phyloP scores from a whole-genome alignment of 192 early-diverging fungal species.

The Coemansia sp. region DNA sequence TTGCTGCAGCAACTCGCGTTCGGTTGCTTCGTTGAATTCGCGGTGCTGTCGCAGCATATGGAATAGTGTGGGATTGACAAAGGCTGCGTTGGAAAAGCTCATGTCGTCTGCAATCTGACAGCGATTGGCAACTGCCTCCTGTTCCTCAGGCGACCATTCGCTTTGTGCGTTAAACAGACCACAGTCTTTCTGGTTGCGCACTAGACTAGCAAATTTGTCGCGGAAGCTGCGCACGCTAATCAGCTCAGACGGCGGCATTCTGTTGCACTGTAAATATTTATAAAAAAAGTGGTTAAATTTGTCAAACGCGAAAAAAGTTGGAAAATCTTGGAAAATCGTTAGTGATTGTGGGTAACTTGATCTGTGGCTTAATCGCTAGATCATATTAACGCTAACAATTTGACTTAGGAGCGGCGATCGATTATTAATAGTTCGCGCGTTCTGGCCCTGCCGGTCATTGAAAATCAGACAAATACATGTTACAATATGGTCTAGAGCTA shows the following conservation, averaged over 20 bases:
- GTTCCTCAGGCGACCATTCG: slow-evolving; percentile 38
- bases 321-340: not conserved
- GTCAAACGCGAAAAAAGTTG: slow-evolving; percentile 9
- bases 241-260: slow-evolving; percentile 51
- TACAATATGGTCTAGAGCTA: slow-evolving; percentile 1
- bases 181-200: slow-evolving; percentile 44
- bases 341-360: not conserved
- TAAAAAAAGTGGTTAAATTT: slow-evolving; percentile 5
- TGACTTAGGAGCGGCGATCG: not conserved
- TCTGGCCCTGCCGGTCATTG: slow-evolving; percentile 5
- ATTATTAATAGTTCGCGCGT: not conserved
- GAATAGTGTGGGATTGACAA: slow-evolving; percentile 56
- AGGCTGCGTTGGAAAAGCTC: slow-evolving; percentile 53
- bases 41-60: slow-evolving; percentile 56
- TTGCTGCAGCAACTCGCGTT: slow-evolving; percentile 48
- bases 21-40: slow-evolving; percentile 56
- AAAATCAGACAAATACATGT: slow-evolving; percentile 4
- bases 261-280: not conserved
- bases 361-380: not conserved
- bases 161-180: slow-evolving; percentile 35
- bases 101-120: slow-evolving; percentile 51
- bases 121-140: slow-evolving; percentile 29
- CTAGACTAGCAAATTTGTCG: slow-evolving; percentile 46
- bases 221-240: slow-evolving; percentile 53
- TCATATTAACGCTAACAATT: not conserved